Evolutionary conservation across 495 filamentous ascomycete species (phyloP), one percentile per base, ranked within the genome.

Genomic region (Neurospora sp.): DNA sequence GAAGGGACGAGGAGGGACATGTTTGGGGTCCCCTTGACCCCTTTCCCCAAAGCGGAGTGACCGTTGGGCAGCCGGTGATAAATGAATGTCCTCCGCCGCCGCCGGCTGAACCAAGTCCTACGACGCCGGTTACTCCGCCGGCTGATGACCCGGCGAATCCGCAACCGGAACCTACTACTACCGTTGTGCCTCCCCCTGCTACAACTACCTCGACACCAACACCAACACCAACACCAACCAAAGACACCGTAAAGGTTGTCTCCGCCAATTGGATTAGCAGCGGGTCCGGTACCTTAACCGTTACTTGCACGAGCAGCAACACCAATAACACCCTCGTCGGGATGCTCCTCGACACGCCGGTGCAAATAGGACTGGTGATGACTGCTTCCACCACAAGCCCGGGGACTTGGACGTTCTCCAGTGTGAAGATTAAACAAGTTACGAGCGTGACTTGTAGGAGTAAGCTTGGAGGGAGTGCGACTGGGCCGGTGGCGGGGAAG

Each of bases 341-440:
- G 2, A 42, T 84, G 41, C 80, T 88, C 76, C 85, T 82, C 65
- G 73, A 84, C 8, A 65, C 53, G 0, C 53, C 53, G 0, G 53
- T 65, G 27, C 53, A 65, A 0, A 35, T 65, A 0, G 53, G 53
- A 1, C 3, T 65, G 1, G 27, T 65, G 0, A 65, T 65, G 53
- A 65, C 27, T 7, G 53, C 3, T 1, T 8, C 5, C 6, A 3
- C 12, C 0, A 65, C 27, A 3, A 7, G 4, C 0, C 53, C 53
- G 7, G 53, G 53, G 53, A 65, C 53, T 3, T 65, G 53, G 53
- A 65, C 53, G 27, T 65, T 65, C 14, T 35, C 27, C 0, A 65
- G 53, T 3, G 53, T 65, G 2, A 65, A 65, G 14, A 65, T 65
- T 4, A 65, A 65, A 0, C 53, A 65, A 14, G 53, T 65, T 17